These are phyloP conservation scores for Nemania diffusa DNA, from an alignment of 2,329 filamentous ascomycete species.

Conservation along the genomic window DNA sequence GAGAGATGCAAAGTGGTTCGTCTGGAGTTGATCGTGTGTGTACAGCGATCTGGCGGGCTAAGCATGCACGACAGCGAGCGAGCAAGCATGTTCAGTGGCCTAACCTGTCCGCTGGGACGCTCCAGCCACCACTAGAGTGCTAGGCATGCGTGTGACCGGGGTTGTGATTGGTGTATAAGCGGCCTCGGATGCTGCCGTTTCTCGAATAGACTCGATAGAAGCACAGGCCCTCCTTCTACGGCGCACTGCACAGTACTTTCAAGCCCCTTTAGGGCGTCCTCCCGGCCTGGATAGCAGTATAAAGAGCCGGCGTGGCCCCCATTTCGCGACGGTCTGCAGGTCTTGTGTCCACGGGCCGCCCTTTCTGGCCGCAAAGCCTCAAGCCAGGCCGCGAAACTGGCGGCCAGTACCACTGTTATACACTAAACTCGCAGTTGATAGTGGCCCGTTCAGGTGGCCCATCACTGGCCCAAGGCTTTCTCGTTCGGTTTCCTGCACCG, in stretches of 20 bases:
- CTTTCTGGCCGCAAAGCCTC: slow-evolving; percentile 47
- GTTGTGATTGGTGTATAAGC: slow-evolving; percentile 45
- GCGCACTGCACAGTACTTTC: neutral
- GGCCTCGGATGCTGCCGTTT: slow-evolving; percentile 31
- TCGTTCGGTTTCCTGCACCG: slow-evolving; percentile 15
- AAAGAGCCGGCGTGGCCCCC: slow-evolving; percentile 41
- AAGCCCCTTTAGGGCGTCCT: neutral
- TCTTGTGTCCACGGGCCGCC: slow-evolving; percentile 41
- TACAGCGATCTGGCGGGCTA: slow-evolving; percentile 9
- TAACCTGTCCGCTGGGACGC: neutral
- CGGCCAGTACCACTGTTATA: slow-evolving; percentile 40
- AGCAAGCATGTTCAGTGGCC: neutral
- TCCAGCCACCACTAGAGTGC: slow-evolving; percentile 16
- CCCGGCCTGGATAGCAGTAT: slow-evolving; percentile 41
- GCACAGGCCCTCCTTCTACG: slow-evolving; percentile 14
- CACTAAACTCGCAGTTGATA: slow-evolving; percentile 19
- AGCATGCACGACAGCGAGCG: slow-evolving; percentile 9
- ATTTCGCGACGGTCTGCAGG: slow-evolving; percentile 39
- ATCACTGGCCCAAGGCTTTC: slow-evolving; percentile 39
- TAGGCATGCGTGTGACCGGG: slow-evolving; percentile 21
- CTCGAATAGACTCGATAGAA: slow-evolving; percentile 38
- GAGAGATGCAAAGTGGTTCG: slow-evolving; percentile 11
- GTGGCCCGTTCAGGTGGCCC: slow-evolving; percentile 45
- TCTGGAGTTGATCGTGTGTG: slow-evolving; percentile 15
- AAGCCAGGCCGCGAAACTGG: slow-evolving; percentile 36